phyloP scores from a whole-genome alignment of 495 filamentous ascomycete species.

The Achaetomiella virescens region DNA sequence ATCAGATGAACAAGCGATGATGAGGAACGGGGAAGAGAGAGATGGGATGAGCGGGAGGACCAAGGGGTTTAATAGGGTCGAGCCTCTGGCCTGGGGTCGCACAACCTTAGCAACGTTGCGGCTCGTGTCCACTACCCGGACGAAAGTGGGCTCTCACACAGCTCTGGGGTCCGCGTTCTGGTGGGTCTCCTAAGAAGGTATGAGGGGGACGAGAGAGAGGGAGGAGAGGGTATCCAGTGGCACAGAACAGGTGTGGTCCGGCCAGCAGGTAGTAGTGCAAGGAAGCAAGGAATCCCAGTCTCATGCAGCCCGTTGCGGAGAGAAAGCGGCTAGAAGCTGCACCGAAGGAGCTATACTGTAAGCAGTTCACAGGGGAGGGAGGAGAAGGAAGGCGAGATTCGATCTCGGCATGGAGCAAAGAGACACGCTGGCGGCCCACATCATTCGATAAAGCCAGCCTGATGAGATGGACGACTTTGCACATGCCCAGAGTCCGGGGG shows the following conservation, averaged over 20 bases:
- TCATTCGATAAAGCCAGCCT: neutral
- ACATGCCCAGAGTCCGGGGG: neutral
- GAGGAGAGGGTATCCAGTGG: neutral
- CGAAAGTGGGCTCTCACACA: neutral
- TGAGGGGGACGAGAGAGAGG: neutral
- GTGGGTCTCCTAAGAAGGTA: neutral
- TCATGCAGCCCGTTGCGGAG: neutral
- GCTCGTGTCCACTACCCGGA: neutral
- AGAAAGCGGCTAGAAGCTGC: slow-evolving; percentile 20
- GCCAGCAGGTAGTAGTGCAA: too few species aligned
- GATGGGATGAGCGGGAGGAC: neutral
- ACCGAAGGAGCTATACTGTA: slow-evolving; percentile 10
- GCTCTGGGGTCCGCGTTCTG: neutral
- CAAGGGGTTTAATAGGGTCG: too few species aligned
- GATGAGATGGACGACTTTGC: neutral
- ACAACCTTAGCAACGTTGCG: neutral
- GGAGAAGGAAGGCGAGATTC: neutral
- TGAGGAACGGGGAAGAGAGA: slow-evolving; percentile 9
- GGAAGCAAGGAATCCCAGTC: too few species aligned
- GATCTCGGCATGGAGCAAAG: neutral
- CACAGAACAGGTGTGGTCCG: neutral
- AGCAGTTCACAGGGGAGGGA: neutral
- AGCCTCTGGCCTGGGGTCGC: neutral
- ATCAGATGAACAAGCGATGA: neutral
- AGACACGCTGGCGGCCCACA: neutral